Evolutionary conservation across 805 yeast species (phyloP).

Genomic region (Saturnispora kantuleensis): DNA sequence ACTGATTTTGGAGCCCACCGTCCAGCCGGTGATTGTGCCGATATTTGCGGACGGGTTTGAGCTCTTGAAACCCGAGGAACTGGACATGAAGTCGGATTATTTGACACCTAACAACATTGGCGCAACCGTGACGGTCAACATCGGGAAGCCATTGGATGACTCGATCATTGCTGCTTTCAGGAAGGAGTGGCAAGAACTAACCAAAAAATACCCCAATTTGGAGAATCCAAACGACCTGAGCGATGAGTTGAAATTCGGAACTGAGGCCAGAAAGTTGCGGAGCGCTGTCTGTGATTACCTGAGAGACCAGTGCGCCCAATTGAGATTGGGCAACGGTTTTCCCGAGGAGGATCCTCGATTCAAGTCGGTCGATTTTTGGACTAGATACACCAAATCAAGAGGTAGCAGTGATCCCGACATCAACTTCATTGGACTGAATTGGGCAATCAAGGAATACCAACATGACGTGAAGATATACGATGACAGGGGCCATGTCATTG

Average conservation of each 20-base stretch:
- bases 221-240: slow-evolving; percentile 49
- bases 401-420: slow-evolving; percentile 63
- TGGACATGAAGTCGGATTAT: slow-evolving; percentile 38
- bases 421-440: slow-evolving; percentile 65
- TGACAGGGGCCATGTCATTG: slow-evolving; percentile 24
- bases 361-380: slow-evolving; percentile 68
- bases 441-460: slow-evolving; percentile 73
- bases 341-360: slow-evolving; percentile 62
- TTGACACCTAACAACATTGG: slow-evolving; percentile 49
- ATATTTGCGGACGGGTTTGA: slow-evolving; percentile 82
- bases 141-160: slow-evolving; percentile 67
- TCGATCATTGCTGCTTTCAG: slow-evolving; percentile 50
- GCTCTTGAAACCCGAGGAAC: slow-evolving; percentile 71
- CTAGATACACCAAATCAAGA: slow-evolving; percentile 47
- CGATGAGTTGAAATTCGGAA: slow-evolving; percentile 51
- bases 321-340: slow-evolving; percentile 34
- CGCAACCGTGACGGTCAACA: slow-evolving; percentile 52
- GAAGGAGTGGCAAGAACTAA: slow-evolving; percentile 56
- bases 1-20: slow-evolving; percentile 68
- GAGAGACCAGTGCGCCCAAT: slow-evolving; percentile 47
- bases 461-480: slow-evolving; percentile 26
- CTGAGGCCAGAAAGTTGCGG: slow-evolving; percentile 56
- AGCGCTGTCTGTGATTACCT: slow-evolving; percentile 60
- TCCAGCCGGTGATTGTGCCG: slow-evolving; percentile 81
- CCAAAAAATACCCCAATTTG: slow-evolving; percentile 43